Evolutionary conservation across 2,329 filamentous ascomycete species (phyloP), one percentile per base, ranked within the genome.

Genomic region (Bipolaris victoriae): DNA sequence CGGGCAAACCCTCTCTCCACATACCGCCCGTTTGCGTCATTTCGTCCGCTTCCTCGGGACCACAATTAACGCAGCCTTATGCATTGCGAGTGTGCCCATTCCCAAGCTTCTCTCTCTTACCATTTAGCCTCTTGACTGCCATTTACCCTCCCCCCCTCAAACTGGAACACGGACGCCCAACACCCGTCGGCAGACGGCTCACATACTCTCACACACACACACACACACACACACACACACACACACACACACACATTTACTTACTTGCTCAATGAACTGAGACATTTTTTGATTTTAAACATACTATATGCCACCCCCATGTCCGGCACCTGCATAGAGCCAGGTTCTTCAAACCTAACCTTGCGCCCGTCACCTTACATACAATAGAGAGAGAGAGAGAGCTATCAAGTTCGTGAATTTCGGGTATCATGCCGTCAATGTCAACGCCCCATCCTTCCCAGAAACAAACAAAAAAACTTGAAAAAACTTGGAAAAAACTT

Each of bases 21-120:
- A 39, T 62, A 33, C 55, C 56, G 56, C 44, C 52, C 49, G 59
- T 47, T 47, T 61, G 57, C 58, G 60, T 65, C 62, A 60, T 55
- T 47, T 48, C 24, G 52, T 46, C 62, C 62, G 50, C 7, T 33
- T 44, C 36, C 39, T 36, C 57, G 60, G 62, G 58, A 50, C 55
- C 55, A 29, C 51, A 31, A 31, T 13, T 5, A 31, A 46, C 48
- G 49, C 52, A 64, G 61, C 61, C 59, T 56, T 62, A 51, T 46
- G 35, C 49, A 26, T 53, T 53, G 52, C 52, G 29, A 29, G 7
- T 20, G 35, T 56, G 53, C 57, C 29, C 51, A 37, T 31, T 31
- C 43, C 40, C 60, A 55, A 51, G 29, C 43, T 7, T 26, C 6
- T 26, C 52, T 49, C 49, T 48, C 53, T 26, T 20, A 20, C 20